These are phyloP conservation scores for Plasmodium adleri DNA, from an alignment of 169 alveolate species.

Conservation along the genomic window DNA sequence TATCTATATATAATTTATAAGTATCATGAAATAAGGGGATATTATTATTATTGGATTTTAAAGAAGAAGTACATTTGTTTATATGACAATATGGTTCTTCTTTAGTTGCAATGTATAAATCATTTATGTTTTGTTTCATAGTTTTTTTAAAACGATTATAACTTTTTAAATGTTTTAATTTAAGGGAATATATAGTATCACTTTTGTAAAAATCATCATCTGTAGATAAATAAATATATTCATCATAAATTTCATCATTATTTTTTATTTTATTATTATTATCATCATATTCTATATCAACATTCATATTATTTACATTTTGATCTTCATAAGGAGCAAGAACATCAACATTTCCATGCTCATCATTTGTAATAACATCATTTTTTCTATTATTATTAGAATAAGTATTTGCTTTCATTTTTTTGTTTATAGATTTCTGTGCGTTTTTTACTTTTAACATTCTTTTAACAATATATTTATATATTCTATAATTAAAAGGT, in stretches of 20 bases:
- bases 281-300: background rate
- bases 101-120: slow-evolving; percentile 11
- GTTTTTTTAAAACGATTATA: slow-evolving; percentile 15
- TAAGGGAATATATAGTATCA: slow-evolving; percentile 33
- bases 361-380: background rate
- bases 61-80: slow-evolving; percentile 6
- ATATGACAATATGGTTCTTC: slow-evolving; percentile 7
- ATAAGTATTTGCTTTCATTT: background rate
- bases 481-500: slow-evolving; percentile 23
- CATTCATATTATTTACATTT: background rate
- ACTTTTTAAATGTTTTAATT: background rate
- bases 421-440: background rate
- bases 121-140: slow-evolving; percentile 10
- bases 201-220: slow-evolving; percentile 63
- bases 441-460: background rate
- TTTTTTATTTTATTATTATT: background rate
- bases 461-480: background rate
- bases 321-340: background rate
- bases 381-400: background rate
- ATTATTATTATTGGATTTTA: background rate
- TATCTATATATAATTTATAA: slow-evolving; percentile 10
- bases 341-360: background rate
- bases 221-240: slow-evolving; percentile 48
- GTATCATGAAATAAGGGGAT: slow-evolving; percentile 13
- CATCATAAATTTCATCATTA: slow-evolving; percentile 8